Conservation (phyloP, 306 rosid species). For the Vigna angularis region DNA sequence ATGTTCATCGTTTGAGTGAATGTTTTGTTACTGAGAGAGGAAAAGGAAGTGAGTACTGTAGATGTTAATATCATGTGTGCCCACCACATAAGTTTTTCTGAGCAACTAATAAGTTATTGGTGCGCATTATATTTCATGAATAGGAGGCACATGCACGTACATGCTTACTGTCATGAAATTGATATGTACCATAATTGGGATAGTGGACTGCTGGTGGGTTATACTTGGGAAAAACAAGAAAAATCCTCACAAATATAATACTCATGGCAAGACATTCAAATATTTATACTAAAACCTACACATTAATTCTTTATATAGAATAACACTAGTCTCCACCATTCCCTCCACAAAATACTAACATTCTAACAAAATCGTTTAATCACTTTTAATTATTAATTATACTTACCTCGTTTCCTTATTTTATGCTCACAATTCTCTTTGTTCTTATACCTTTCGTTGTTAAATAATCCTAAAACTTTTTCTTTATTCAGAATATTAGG, state of each 20-base stretch:
- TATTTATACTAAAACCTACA: too few species aligned
- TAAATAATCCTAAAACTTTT: not conserved
- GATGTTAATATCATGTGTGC: too few species aligned
- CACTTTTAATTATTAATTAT: not conserved
- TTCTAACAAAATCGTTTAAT: not conserved
- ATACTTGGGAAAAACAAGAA: not conserved
- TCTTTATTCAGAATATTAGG: not conserved
- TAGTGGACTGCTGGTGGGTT: not conserved
- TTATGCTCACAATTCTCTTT: not conserved
- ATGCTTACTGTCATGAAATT: constrained; percentile 13
- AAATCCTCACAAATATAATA: not conserved
- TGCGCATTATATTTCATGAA: not conserved
- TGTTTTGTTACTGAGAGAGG: too few species aligned
- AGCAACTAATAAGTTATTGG: not conserved
- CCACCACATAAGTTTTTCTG: too few species aligned
- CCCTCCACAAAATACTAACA: not conserved
- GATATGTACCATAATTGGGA: not conserved
- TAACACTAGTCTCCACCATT: not conserved
- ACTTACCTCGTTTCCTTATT: not conserved
- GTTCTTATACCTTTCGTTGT: not conserved
- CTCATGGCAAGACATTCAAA: not conserved
- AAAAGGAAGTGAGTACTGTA: too few species aligned
- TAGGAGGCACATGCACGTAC: constrained; percentile 25
- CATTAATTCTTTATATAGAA: not conserved
- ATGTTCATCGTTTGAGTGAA: too few species aligned